Evolutionary conservation across 768 basidiomycete species (phyloP).

Genomic region (Leccinum fibrillosum): DNA sequence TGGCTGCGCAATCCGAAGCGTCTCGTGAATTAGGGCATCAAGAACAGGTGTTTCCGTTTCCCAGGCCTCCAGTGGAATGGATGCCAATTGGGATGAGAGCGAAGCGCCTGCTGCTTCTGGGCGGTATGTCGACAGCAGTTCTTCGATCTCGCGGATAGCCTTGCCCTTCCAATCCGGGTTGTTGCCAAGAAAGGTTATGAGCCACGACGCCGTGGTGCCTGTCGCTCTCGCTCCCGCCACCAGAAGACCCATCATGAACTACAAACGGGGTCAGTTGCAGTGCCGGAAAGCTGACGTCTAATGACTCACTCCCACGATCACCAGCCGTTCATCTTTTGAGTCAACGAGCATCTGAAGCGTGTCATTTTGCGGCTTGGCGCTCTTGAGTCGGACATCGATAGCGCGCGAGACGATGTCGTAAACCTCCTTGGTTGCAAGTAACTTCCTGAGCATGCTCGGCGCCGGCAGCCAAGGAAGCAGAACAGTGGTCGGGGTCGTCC

Average conservation of each 20-base stretch:
- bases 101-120: constrained; percentile 25
- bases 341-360: constrained; percentile 76
- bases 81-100: constrained; percentile 47
- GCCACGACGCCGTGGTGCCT: constrained; percentile 77
- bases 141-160: constrained; percentile 58
- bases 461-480: constrained; percentile 76
- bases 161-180: constrained; percentile 63
- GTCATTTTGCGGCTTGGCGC: constrained; percentile 57
- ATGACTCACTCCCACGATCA: constrained; percentile 62
- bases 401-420: constrained; percentile 64
- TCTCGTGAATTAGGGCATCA: constrained; percentile 73
- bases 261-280: constrained; percentile 21
- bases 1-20: constrained; percentile 74
- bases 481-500: constrained; percentile 70
- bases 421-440: constrained; percentile 71
- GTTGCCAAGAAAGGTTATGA: constrained; percentile 68
- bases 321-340: constrained; percentile 60
- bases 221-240: constrained; percentile 81
- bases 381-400: constrained; percentile 54
- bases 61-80: constrained; percentile 67
- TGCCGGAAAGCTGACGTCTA: constrained; percentile 14
- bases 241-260: constrained; percentile 82
- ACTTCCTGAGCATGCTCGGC: constrained; percentile 66
- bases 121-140: constrained; percentile 46
- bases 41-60: constrained; percentile 66